Percentiles rank a stretch among this genome's conserved stretches.
phyloP scores from a whole-genome alignment of 202 grass and related monocot species.

The Tripidium arundinaceum region DNA sequence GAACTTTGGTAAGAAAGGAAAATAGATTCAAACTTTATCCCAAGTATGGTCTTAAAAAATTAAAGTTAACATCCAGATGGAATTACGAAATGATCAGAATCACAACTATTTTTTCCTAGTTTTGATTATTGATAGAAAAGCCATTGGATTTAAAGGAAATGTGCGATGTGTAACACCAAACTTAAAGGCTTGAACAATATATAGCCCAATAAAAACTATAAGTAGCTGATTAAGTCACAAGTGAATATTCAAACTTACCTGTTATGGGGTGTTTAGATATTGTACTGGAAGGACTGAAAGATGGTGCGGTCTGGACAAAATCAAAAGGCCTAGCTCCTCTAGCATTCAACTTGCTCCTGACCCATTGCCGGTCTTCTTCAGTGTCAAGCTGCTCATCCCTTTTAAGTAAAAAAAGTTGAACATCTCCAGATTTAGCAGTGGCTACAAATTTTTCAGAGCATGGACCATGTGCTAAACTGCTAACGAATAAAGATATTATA shows the following conservation, averaged over 20 bases:
- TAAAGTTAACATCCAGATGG: not conserved
- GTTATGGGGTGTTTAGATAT: conserved; percentile 18
- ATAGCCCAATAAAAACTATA: not conserved
- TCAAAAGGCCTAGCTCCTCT: conserved; percentile 78
- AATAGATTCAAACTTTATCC: conserved; percentile 12
- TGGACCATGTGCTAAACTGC: not conserved
- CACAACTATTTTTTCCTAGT: not conserved
- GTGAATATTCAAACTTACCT: conserved; percentile 39
- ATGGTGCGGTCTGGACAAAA: conserved; percentile 58
- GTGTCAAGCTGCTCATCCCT: conserved; percentile 62
- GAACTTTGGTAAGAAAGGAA: conserved; percentile 19
- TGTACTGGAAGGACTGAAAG: conserved; percentile 52
- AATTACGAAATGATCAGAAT: conserved; percentile 1
- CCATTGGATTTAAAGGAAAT: not conserved
- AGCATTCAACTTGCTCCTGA: conserved; percentile 67
- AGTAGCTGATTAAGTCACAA: not conserved
- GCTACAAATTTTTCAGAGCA: conserved; percentile 23
- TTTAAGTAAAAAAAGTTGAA: conserved; percentile 19
- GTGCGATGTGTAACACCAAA: not conserved
- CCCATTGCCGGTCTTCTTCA: conserved; percentile 56
- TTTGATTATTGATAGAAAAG: not conserved
- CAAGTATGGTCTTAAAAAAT: not conserved
- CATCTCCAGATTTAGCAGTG: conserved; percentile 18
- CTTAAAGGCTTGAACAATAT: not conserved
- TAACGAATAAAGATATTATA: conserved; percentile 23